Evolutionary conservation across 192 early-diverging fungal genomes (phyloP), one percentile per base, ranked within the genome.

Genomic region (Coemansia sp.): DNA sequence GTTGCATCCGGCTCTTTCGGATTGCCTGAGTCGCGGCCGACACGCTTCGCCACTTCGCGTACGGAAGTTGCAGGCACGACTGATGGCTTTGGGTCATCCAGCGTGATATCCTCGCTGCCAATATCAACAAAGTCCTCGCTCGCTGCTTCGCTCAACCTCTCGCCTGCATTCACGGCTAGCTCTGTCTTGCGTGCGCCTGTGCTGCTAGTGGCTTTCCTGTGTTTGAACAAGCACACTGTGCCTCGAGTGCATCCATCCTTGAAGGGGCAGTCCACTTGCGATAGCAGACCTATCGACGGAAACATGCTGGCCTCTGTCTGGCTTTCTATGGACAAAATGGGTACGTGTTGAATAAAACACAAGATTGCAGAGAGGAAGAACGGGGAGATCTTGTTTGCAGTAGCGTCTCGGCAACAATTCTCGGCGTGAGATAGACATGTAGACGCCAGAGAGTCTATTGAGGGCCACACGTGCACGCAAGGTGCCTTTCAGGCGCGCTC

Each of bases 251-350:
- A 79, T 10, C 63, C 58, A 34, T 68, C 62, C 60, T 41, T 59
- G 58, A 63, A 49, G 20, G 77, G 77, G 45, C 77, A 79, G 41
- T 74, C 77, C 12, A 74, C 65, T 43, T 74, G 55, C 21, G 72
- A 24, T 38, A 79, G 66, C 41, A 79, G 58, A 7, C 68, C 68
- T 30, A 62, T 39, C 7, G 77, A 74, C 0, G 77, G 77, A 79
- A 79, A 79, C 77, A 79, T 77, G 48, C 21, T 53, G 14, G 44
- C n/a, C n/a, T 26, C 24, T 53, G 6, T 26, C 24, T 53, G 6
- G 11, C 24, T 9, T 23, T 53, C 2, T 53, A 21, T 26, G 10
- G 11, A 26, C 7, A 49, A 21, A 18, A 49, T 57, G 9, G 16
- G 24, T 51, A 68, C 36, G 33, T 53, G 16, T 24, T 34, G 45